Conservation (phyloP, 2,329 filamentous ascomycete genomes). For the Fusarium anguioides region DNA sequence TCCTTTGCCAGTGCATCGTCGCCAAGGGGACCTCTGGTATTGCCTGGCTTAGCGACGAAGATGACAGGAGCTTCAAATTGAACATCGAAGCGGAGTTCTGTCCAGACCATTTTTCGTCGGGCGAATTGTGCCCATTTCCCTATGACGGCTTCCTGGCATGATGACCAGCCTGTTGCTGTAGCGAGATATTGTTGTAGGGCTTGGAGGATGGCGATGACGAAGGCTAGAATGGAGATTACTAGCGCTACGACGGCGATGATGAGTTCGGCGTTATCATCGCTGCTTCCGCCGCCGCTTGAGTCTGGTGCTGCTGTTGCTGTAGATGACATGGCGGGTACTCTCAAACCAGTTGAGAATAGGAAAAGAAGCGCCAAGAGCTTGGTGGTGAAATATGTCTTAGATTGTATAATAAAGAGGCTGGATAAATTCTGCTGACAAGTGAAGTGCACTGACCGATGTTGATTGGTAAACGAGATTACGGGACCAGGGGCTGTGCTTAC, state of each 20-base stretch:
- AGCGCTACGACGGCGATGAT: conserved; percentile 54
- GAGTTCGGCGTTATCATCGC: conserved; percentile 39
- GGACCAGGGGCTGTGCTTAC: neutral
- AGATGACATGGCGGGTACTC: conserved; percentile 13
- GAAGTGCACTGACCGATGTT: too few species aligned
- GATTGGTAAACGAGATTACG: neutral
- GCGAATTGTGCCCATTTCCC: conserved; percentile 53
- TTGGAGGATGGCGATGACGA: conserved; percentile 54
- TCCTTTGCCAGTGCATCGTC: conserved; percentile 24
- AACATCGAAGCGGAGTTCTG: conserved; percentile 57
- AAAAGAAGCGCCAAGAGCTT: too few species aligned
- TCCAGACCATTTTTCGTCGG: conserved; percentile 47
- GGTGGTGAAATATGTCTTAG: too few species aligned
- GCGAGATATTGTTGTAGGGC: conserved; percentile 56
- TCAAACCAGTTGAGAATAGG: too few species aligned
- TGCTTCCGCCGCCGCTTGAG: neutral
- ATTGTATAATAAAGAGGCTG: too few species aligned
- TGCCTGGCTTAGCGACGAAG: conserved; percentile 53
- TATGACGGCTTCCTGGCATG: conserved; percentile 53
- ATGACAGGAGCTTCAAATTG: conserved; percentile 56
- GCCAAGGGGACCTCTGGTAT: conserved; percentile 47
- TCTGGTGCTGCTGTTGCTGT: conserved; percentile 7
- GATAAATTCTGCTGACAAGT: too few species aligned
- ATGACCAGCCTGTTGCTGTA: conserved; percentile 55
- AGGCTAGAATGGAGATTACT: conserved; percentile 55